Conservation (phyloP, 1,284 basidiomycete species). For the Anthracocystis walkeri region DNA sequence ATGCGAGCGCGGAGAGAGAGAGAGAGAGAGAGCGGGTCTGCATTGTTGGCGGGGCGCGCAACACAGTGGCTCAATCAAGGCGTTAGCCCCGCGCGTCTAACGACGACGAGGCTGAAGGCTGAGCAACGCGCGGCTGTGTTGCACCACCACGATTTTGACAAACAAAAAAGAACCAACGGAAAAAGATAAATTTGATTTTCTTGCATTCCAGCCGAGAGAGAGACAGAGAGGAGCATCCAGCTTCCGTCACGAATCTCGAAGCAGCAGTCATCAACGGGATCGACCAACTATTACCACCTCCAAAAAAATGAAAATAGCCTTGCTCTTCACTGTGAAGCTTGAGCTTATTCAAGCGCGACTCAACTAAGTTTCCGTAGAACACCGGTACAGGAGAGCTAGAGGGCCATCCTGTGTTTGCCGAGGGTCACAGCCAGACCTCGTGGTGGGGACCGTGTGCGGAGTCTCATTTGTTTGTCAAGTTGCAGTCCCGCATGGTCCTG, state of each 20-base stretch:
- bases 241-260: neutral
- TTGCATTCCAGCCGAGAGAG: neutral
- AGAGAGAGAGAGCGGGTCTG: too few species aligned
- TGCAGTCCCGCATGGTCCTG: neutral
- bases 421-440: neutral
- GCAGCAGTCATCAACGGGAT: slow-evolving; percentile 1
- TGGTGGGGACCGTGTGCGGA: slow-evolving; percentile 3
- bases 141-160: neutral
- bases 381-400: too few species aligned
- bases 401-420: neutral
- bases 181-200: neutral
- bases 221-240: neutral
- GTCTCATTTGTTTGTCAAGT: slow-evolving; percentile 3
- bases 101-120: too few species aligned
- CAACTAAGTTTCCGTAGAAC: too few species aligned
- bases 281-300: neutral
- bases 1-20: too few species aligned
- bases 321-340: too few species aligned
- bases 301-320: neutral
- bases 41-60: too few species aligned
- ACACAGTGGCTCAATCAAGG: too few species aligned
- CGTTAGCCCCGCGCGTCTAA: too few species aligned
- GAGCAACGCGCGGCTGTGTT: too few species aligned
- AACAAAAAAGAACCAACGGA: neutral
- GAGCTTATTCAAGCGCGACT: too few species aligned